Evolutionary conservation across 1,284 basidiomycete species (phyloP), one percentile per base, ranked within the genome.

Genomic region (Vanrija sp.): DNA sequence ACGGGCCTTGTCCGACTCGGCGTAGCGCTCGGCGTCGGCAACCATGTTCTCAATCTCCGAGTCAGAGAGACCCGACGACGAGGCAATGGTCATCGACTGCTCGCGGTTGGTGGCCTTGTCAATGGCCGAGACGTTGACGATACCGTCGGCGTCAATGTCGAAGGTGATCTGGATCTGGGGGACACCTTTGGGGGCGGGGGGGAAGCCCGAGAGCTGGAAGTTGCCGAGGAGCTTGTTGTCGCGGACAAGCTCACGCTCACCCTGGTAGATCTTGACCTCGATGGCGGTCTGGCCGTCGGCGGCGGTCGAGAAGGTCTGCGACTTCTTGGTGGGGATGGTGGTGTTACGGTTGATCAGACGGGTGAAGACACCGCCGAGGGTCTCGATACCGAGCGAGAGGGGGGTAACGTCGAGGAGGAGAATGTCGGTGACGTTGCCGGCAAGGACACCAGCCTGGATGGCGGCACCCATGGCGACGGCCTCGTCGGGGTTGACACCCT

Each of bases 151-250:
- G 77, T 98, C 94, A 63, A 98, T 97, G 79, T 98, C 95, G 74
- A 98, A 98, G 58, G 92, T 96, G 78, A 98, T 97, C 78, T 96
- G 92, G 67, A 98, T 93, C 79, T 98, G 95, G 65, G 95, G 95
- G 59, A 98, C 88, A 78, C 95, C 95, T 82, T 97, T 96, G 64
- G 94, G 72, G 16, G 94, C 95, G 42, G 95, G 95, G 43, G 95
- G 95, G 62, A 98, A 93, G 55, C 95, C 94, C 60, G 92, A 89
- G 60, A 98, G 88, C 82, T 97, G 94, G 86, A 98, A 98, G 83
- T 97, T 96, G 64, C 95, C 96, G 64, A 98, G 87, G n/a, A 98
- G 80, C 81, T 98, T 98, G 87, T 98, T 98, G 82, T 98, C 94
- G 52, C 89, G 83, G 49, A 72, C 69, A 43, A 98, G 86, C 78